A percentile compares a stretch with the other conserved stretches of the same genome.
Evolutionary conservation across 2,329 filamentous ascomycete genomes (phyloP).

Genomic region (Colletotrichum melonis): DNA sequence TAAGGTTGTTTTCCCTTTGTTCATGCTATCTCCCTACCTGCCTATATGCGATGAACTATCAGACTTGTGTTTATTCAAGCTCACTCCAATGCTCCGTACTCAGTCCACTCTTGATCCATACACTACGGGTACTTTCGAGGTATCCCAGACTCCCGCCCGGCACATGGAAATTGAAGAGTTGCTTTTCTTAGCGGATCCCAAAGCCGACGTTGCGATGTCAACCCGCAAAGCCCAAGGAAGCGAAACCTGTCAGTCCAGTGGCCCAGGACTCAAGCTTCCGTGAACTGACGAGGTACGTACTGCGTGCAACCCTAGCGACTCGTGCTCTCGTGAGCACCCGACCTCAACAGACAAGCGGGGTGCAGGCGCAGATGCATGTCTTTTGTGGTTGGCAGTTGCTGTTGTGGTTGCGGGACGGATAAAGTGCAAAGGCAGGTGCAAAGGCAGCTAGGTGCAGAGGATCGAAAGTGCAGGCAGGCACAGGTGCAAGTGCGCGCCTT

Average conservation of each 20-base stretch:
- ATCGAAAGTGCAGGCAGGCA: neutral
- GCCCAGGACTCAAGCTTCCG: neutral
- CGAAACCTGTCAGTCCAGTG: neutral
- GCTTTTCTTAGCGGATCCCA: neutral
- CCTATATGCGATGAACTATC: neutral
- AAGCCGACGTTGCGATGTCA: neutral
- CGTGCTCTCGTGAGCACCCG: neutral
- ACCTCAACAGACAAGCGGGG: neutral
- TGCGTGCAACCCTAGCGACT: neutral
- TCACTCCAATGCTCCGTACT: too few species aligned
- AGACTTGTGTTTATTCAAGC: neutral
- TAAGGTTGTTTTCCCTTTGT: neutral
- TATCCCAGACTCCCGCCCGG: neutral
- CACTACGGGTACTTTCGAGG: too few species aligned
- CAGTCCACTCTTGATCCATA: too few species aligned
- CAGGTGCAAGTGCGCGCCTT: neutral
- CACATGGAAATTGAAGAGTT: neutral
- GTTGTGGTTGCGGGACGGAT: too few species aligned
- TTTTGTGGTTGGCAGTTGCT: too few species aligned
- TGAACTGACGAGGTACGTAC: neutral
- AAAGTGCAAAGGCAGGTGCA: too few species aligned
- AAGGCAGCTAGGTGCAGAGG: neutral
- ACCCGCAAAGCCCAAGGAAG: neutral
- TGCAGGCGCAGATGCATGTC: neutral
- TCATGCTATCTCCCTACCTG: neutral